Conservation (phyloP, 2,329 filamentous ascomycete genomes). For the Alternaria sp. region DNA sequence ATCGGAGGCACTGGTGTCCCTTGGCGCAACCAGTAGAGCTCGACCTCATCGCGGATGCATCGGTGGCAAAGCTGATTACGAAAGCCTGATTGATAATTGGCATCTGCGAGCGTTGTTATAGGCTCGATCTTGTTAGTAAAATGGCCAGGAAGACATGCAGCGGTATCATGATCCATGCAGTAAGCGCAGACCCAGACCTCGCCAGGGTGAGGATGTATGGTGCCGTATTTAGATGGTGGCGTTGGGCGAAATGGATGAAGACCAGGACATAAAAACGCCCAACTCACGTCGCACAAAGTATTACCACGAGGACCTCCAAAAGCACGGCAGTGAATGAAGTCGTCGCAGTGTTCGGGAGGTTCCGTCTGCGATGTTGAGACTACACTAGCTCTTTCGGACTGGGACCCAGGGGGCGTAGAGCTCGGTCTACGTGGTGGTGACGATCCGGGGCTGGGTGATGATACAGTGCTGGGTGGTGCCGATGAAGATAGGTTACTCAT, state of each 20-base stretch:
- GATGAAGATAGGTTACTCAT: neutral
- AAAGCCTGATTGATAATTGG: neutral
- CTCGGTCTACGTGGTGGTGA: neutral
- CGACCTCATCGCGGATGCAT: constrained; percentile 11
- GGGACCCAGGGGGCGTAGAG: neutral
- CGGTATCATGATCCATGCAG: neutral
- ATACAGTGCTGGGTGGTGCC: neutral
- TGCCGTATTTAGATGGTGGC: neutral
- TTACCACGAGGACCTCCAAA: neutral
- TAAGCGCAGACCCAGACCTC: neutral
- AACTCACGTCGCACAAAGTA: neutral
- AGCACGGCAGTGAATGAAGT: neutral
- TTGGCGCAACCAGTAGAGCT: constrained; percentile 11
- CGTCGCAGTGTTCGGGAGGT: neutral
- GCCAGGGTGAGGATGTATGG: neutral
- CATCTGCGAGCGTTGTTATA: neutral
- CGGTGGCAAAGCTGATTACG: constrained; percentile 3
- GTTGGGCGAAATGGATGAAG: neutral
- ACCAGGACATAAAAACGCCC: neutral
- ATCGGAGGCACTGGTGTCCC: neutral
- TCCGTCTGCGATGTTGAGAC: neutral
- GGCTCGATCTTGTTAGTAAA: neutral
- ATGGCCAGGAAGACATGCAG: neutral
- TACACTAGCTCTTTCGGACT: neutral
- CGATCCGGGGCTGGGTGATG: neutral